These are phyloP conservation scores for Colletotrichum sp. DNA, from an alignment of 2,329 filamentous ascomycete species.

Conservation along the genomic window DNA sequence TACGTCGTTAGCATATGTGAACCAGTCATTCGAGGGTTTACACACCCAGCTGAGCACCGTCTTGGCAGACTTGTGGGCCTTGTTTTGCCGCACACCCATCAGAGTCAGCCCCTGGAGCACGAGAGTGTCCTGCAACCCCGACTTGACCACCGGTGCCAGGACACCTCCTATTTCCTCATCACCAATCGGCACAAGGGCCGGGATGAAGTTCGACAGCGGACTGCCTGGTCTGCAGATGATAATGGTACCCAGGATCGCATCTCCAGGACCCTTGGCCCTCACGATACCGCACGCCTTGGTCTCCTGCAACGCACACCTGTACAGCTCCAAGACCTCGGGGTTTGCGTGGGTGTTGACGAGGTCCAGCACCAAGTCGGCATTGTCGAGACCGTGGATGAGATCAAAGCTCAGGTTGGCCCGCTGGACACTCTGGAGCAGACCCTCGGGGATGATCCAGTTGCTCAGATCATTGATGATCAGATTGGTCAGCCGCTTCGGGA, in stretches of 20 bases:
- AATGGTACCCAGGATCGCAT: constrained; percentile 76
- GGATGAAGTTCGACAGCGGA: constrained; percentile 71
- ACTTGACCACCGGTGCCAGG: constrained; percentile 77
- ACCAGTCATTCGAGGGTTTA: constrained; percentile 15
- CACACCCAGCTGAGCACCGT: constrained; percentile 83
- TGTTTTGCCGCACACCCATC: constrained; percentile 83
- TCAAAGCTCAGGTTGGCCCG: constrained; percentile 80
- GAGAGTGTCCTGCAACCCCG: constrained; percentile 70
- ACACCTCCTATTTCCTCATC: constrained; percentile 73
- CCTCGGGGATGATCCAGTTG: constrained; percentile 77
- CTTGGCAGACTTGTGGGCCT: constrained; percentile 74
- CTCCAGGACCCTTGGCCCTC: constrained; percentile 73
- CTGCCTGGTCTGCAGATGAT: constrained; percentile 78
- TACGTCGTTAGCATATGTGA: constrained; percentile 19
- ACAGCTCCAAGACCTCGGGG: constrained; percentile 82
- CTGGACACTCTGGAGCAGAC: constrained; percentile 75
- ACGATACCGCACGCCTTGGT: constrained; percentile 80
- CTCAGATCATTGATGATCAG: constrained; percentile 76
- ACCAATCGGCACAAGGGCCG: constrained; percentile 65
- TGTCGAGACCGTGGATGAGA: constrained; percentile 80
- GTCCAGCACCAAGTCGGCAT: constrained; percentile 73
- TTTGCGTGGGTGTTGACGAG: constrained; percentile 77
- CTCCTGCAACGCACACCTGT: constrained; percentile 75
- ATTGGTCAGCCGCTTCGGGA: constrained; percentile 63
- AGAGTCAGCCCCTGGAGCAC: constrained; percentile 79